These are phyloP conservation scores for Dothistroma septosporum DNA, from an alignment of 2,329 filamentous ascomycete genomes.

Conservation along the genomic window DNA sequence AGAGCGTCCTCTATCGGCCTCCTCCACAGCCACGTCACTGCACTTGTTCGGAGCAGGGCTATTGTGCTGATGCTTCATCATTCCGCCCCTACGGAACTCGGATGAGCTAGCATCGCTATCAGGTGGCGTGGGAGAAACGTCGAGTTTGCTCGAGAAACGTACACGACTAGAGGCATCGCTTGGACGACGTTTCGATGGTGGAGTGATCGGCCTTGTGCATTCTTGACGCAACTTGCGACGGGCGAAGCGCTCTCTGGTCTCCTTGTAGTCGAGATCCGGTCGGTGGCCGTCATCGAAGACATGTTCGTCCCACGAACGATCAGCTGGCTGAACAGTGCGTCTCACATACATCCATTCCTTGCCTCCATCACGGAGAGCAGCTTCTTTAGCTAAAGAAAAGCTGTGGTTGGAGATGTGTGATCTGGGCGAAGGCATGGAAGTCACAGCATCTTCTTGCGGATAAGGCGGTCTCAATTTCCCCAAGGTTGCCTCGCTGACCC, in stretches of 20 bases:
- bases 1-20: slow-evolving; percentile 24
- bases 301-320: not conserved
- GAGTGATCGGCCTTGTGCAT: not conserved
- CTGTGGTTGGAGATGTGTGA: slow-evolving; percentile 8
- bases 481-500: not conserved
- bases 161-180: slow-evolving; percentile 27
- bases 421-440: slow-evolving; percentile 12
- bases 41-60: not conserved
- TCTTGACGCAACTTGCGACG: slow-evolving; percentile 6
- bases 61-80: not conserved
- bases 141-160: slow-evolving; percentile 32
- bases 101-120: slow-evolving; percentile 30
- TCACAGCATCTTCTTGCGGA: slow-evolving; percentile 5
- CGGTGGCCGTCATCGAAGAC: not conserved
- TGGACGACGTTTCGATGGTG: slow-evolving; percentile 3
- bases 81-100: slow-evolving; percentile 22
- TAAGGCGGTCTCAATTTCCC: slow-evolving; percentile 1
- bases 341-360: slow-evolving; percentile 16
- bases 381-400: not conserved
- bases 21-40: slow-evolving; percentile 21
- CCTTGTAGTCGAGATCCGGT: slow-evolving; percentile 8
- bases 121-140: slow-evolving; percentile 33
- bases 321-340: slow-evolving; percentile 9
- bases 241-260: slow-evolving; percentile 11
- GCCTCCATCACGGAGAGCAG: not conserved